Evolutionary conservation across 257 asterid genomes (phyloP).

Genomic region (Ligustrum vulgare): DNA sequence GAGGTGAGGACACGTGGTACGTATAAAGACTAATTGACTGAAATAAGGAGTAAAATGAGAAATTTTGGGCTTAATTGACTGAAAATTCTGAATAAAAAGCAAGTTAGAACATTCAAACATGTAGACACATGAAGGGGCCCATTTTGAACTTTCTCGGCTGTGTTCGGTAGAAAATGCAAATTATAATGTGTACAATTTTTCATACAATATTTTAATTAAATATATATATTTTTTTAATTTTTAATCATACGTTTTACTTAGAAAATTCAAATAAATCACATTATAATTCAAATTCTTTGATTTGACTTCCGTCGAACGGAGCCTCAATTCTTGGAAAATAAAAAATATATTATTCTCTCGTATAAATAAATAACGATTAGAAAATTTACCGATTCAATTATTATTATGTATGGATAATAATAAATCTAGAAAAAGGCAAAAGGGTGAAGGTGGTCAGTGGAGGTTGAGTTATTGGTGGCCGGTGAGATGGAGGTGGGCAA

Average conservation of each 20-base stretch:
- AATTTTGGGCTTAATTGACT: constrained; percentile 36
- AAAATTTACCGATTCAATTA: neutral
- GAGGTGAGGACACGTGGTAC: neutral
- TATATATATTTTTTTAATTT: no score
- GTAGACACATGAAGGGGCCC: constrained; percentile 32
- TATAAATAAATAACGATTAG: neutral
- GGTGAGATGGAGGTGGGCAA: neutral
- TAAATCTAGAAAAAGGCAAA: neutral
- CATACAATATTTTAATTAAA: no score
- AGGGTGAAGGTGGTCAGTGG: neutral
- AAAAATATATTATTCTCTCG: no score
- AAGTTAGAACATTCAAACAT: constrained; percentile 27
- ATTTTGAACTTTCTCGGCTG: neutral
- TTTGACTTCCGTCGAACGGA: no score
- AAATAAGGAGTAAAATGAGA: no score
- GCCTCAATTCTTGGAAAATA: no score
- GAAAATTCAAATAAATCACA: no score
- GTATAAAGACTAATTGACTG: neutral
- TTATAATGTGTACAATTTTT: no score
- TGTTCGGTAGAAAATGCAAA: no score
- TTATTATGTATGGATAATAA: neutral
- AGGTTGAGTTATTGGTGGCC: neutral
- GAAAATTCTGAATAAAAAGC: constrained; percentile 22
- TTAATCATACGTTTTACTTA: no score
- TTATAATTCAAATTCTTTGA: no score